These are phyloP conservation scores for Lophiostoma macrostomum DNA, from an alignment of 495 filamentous ascomycete species.

Conservation along the genomic window DNA sequence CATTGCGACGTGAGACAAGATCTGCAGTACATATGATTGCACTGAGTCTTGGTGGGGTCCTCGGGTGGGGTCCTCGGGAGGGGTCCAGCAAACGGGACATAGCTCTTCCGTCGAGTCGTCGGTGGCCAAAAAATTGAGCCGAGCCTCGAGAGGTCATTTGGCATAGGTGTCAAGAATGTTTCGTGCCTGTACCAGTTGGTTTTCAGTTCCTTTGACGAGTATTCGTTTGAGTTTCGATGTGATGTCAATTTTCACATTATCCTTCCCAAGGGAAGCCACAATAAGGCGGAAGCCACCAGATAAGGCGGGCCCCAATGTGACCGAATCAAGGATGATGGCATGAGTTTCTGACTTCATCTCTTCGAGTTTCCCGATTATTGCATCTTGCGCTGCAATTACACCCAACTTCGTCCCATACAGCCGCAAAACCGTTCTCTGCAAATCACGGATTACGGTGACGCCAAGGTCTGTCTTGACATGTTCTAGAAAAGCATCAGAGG, in stretches of 20 bases:
- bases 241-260: slow-evolving; percentile 22
- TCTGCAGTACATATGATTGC: slow-evolving; percentile 17
- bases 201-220: slow-evolving; percentile 8
- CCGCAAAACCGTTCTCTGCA: slow-evolving; percentile 3
- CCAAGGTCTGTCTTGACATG: background rate
- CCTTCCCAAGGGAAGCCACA: slow-evolving; percentile 19
- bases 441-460: slow-evolving; percentile 16
- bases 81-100: slow-evolving; percentile 20
- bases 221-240: slow-evolving; percentile 16
- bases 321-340: slow-evolving; percentile 16
- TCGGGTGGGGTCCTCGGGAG: no score
- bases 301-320: slow-evolving; percentile 2
- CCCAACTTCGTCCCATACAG: slow-evolving; percentile 7
- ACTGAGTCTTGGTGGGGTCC: slow-evolving; percentile 7
- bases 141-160: background rate
- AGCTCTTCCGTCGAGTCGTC: slow-evolving; percentile 8
- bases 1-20: slow-evolving; percentile 17
- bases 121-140: slow-evolving; percentile 1
- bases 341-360: slow-evolving; percentile 10
- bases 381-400: background rate
- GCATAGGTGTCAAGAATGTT: slow-evolving; percentile 1
- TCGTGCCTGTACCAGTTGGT: slow-evolving; percentile 3
- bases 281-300: slow-evolving; percentile 19
- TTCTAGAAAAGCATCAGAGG: slow-evolving; percentile 1
- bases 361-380: slow-evolving; percentile 6